These are phyloP conservation scores for Aurifilum marmelostoma DNA, from an alignment of 2,329 filamentous ascomycete genomes.

Conservation along the genomic window DNA sequence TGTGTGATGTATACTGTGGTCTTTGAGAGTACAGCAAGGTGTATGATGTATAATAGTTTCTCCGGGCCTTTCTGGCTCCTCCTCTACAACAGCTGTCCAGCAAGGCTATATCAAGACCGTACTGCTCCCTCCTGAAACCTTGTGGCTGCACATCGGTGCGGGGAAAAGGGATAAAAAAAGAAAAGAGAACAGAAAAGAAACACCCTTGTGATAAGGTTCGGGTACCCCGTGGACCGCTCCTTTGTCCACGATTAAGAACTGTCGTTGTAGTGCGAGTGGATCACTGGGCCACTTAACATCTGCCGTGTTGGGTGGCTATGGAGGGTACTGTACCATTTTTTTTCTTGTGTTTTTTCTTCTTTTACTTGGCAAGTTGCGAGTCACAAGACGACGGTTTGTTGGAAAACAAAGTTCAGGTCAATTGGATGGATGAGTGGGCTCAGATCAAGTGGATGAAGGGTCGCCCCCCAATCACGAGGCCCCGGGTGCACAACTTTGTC, in stretches of 20 bases:
- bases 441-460: neutral
- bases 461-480: neutral
- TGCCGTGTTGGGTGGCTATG: neutral
- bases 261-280: neutral
- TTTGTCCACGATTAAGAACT: neutral
- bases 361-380: neutral
- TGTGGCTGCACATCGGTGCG: no score
- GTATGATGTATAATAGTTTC: no score
- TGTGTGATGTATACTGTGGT: no score
- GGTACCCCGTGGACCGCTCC: neutral
- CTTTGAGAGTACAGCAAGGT: no score
- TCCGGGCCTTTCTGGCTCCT: no score
- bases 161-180: no score
- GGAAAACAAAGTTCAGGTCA: neutral
- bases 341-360: no score
- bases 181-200: neutral
- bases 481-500: no score
- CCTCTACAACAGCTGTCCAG: no score
- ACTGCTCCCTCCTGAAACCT: no score
- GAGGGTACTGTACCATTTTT: no score
- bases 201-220: neutral
- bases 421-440: neutral
- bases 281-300: neutral
- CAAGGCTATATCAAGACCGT: no score
- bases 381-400: neutral